Conservation (phyloP, 768 basidiomycete genomes). For the Suillus tomentosus region DNA sequence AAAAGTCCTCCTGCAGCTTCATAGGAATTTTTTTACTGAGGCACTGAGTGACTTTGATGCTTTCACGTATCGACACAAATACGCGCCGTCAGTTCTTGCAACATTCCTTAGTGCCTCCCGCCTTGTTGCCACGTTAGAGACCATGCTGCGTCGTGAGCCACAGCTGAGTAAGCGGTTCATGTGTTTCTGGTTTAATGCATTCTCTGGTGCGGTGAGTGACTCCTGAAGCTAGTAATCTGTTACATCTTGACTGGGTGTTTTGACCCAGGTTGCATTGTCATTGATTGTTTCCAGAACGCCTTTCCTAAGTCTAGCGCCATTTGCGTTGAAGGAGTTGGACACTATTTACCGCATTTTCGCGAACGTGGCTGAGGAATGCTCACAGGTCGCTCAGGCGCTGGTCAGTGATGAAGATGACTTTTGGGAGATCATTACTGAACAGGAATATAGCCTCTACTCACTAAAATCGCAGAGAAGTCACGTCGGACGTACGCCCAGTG, state of each 20-base stretch:
- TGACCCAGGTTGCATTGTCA: conserved; percentile 58
- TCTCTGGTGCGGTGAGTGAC: conserved; percentile 65
- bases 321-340: conserved; percentile 63
- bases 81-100: conserved; percentile 71
- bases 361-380: conserved; percentile 57
- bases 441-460: conserved; percentile 50
- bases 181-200: conserved; percentile 75
- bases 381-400: conserved; percentile 60
- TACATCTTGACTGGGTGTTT: conserved; percentile 4
- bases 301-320: conserved; percentile 54
- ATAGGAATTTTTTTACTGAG: conserved; percentile 67
- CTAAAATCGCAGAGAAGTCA: conserved; percentile 55
- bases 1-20: conserved; percentile 65
- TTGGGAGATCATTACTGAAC: conserved; percentile 1
- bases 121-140: conserved; percentile 58
- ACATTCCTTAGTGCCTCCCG: conserved; percentile 62
- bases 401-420: conserved; percentile 37
- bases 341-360: conserved; percentile 57
- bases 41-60: conserved; percentile 55
- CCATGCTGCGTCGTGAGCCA: conserved; percentile 57
- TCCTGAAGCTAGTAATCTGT: conserved; percentile 1
- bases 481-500: conserved; percentile 46
- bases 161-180: conserved; percentile 65
- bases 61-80: conserved; percentile 61
- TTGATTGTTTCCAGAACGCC: conserved; percentile 66